Evolutionary conservation across 305 asterid genomes (phyloP).

Genomic region (Plantago rigida): DNA sequence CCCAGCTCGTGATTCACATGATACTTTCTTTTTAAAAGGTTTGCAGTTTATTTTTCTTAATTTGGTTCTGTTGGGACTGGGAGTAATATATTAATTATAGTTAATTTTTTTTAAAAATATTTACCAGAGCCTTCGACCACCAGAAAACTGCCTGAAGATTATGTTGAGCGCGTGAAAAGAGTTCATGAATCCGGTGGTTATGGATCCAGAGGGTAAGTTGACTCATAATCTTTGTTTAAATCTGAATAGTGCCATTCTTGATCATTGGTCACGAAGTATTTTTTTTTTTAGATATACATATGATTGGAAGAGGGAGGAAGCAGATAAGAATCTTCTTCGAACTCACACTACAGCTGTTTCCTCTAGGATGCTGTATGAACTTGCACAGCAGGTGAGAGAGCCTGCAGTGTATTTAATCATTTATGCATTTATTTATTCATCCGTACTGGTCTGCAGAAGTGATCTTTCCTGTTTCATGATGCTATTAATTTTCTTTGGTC

Average conservation of each 20-base stretch:
- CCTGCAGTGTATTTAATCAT: too few species aligned
- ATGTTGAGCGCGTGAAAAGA: conserved; percentile 69
- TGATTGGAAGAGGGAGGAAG: conserved; percentile 95
- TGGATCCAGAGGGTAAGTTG: conserved; percentile 76
- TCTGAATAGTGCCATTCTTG: conserved; percentile 10
- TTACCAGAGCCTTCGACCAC: conserved; percentile 73
- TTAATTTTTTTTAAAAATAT: conserved; percentile 20
- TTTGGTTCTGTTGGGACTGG: neutral
- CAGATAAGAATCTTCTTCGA: conserved; percentile 83
- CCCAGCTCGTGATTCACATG: conserved; percentile 98
- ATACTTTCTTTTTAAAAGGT: conserved; percentile 88
- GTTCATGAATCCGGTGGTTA: conserved; percentile 89
- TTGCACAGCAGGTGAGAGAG: conserved; percentile 72
- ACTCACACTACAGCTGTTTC: conserved; percentile 99
- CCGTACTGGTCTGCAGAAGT: neutral
- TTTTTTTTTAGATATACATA: conserved; percentile 56
- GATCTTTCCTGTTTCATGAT: neutral
- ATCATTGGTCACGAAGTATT: conserved; percentile 14
- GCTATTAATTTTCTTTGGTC: neutral
- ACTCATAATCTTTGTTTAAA: conserved; percentile 7
- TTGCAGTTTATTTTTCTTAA: conserved; percentile 5
- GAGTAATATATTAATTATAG: conserved; percentile 18
- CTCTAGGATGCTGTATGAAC: conserved; percentile 79
- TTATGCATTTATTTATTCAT: too few species aligned
- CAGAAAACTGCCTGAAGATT: conserved; percentile 71